phyloP scores from a whole-genome alignment of 2,329 filamentous ascomycete species.

The Monosporascus sp. region DNA sequence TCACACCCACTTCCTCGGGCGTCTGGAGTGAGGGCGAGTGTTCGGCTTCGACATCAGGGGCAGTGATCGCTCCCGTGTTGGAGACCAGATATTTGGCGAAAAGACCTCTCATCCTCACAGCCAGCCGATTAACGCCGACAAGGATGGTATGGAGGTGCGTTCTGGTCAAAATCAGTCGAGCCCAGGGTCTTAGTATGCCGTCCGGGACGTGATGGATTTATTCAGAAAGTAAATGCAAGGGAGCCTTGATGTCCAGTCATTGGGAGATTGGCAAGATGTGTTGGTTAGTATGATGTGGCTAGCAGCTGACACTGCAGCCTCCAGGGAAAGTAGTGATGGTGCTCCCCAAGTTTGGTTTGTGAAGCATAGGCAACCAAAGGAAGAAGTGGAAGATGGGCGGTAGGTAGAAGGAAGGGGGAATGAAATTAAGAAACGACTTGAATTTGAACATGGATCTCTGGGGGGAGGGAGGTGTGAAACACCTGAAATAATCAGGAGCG shows the following conservation, averaged over 20 bases:
- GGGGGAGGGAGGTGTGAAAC: no score
- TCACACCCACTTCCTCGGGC: neutral
- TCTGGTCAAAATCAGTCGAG: neutral
- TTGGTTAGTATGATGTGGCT: no score
- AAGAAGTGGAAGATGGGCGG: neutral
- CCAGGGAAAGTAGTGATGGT: no score
- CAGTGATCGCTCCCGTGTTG: neutral
- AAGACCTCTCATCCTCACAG: neutral
- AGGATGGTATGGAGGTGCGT: neutral
- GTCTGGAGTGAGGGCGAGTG: neutral
- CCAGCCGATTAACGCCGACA: neutral
- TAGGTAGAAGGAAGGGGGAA: neutral
- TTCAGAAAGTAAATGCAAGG: no score
- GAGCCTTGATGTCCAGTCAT: no score
- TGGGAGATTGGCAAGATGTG: no score
- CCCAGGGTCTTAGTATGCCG: neutral
- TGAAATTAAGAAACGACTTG: neutral
- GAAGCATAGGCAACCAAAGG: neutral
- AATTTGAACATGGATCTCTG: neutral
- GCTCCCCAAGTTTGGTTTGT: neutral
- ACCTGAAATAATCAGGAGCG: no score
- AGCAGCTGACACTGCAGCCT: no score
- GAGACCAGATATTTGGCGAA: no score
- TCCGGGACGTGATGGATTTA: neutral
- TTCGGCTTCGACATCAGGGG: neutral